Base-by-base conservation (phyloP, 2,329 filamentous ascomycete genomes). In the Zasmidium citrigriseum region DNA sequence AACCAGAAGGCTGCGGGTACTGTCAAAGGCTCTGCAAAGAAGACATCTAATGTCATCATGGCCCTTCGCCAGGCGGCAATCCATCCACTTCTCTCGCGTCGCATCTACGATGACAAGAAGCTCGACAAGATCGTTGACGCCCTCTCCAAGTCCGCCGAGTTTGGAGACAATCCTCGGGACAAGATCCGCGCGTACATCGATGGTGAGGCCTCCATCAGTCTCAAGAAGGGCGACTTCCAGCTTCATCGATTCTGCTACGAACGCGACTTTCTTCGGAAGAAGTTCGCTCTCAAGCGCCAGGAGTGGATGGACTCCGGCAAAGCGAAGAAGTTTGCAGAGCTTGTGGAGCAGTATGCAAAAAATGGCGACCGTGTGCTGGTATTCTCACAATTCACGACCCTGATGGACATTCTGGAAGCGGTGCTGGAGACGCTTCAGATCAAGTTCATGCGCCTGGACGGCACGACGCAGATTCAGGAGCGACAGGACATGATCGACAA, bases 321-420 rank as follows among this genome's bases (percentile, higher is more conserved):
- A 73, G 87, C 98, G n/a, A 78, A 86, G 63, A 89, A 89, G 65
- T 83, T 98, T 23, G 81, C 91, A 23, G 83, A 89, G 67, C 82
- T 99, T 12, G 81, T 99, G 1, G 78, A 81, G 11, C 76, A 82
- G 14, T 97, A 91, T 75, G 87, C 88, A 64, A 78, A 83, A 59
- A 92, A 91, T 53, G 93, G 93, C 2, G 93, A 97, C 72, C 88
- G 93, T 3, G 88, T 90, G 0, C 82, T 99, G 2, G 86, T 99
- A 22, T 99, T 99, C 77, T 96, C 89, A 47, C 92, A 96, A 68
- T 99, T 98, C 74, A 91, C 91, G 5, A 88, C 91, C 64, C 88
- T 96, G 55, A 89, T 98, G 75, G 90, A 97, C 73, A 92, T 99
- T 56, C 81, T 99, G 0, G 88, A 92, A 64, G 86, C 90, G 67